Evolutionary conservation across 2,329 filamentous ascomycete genomes (phyloP), one percentile per base, ranked within the genome.

Genomic region (Talaromyces rugulosus): DNA sequence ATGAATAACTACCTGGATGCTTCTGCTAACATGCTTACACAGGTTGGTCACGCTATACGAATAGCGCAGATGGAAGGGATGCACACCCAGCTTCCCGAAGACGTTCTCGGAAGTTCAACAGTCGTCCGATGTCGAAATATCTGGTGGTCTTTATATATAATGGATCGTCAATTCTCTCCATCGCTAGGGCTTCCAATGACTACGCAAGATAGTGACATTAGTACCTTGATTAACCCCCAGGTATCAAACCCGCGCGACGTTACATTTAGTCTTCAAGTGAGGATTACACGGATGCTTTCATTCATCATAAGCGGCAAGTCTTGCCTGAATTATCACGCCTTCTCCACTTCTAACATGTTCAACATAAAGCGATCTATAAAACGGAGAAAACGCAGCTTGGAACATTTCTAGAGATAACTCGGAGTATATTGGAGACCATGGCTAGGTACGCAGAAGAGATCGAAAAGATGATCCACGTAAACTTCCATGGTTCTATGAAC

Each of bases 101-200:
- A 69, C 2, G 74, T 74, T 30, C 69, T 79, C 0, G 74, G 74
- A 0, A 44, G 61, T 5, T 68, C 69, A 14, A 75, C 72, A 0
- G 70, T 77, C 0, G 64, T 66, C 0, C 68, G 69, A 0, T 78
- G 75, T 50, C 74, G 75, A 1, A 72, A 74, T 60, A 64, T 79
- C 1, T 80, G 77, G 77, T 78, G 77, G 75, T 76, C 75, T 0
- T 57, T 78, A 4, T 79, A 78, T 47, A 76, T 75, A 18, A 75
- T 77, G 68, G 77, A 79, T 30, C 69, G 73, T 0, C 74, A 79
- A 27, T 75, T 79, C 40, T 78, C 75, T 0, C 74, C 73, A 0
- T 78, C 76, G 0, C 8, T 78, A 0, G 76, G 77, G 1, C 59
- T 77, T 5, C 77, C 76, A 0, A 76, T 77, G 70, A 72, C 70